phyloP scores from a whole-genome alignment of 345 rosid species.

The Brassica juncea region DNA sequence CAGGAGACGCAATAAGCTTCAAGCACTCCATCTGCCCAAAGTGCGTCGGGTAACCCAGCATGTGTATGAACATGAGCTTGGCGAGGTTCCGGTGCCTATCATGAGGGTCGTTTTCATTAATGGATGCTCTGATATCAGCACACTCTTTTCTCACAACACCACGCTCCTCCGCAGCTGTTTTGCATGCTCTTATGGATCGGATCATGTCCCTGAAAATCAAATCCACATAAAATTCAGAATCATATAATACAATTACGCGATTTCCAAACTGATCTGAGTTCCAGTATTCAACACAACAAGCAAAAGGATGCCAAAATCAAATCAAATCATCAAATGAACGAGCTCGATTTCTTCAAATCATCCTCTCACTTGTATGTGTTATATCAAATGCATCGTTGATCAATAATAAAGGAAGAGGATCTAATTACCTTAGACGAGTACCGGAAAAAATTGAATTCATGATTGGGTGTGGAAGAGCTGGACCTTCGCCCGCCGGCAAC shows the following conservation, averaged over 20 bases:
- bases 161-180: conserved; percentile 99
- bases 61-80: conserved; percentile 99
- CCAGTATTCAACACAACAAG: conserved; percentile 3
- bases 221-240: conserved; percentile 21
- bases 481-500: conserved; percentile 30
- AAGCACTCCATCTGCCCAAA: conserved; percentile 99
- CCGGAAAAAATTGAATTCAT: conserved; percentile 98
- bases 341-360: conserved; percentile 28
- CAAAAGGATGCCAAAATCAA: not conserved
- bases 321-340: conserved; percentile 2
- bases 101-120: conserved; percentile 88
- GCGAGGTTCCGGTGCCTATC: conserved; percentile 96
- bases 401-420: conserved; percentile 20
- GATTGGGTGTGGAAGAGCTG: conserved; percentile 51
- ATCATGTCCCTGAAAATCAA: conserved; percentile 92
- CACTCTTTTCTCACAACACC: conserved; percentile 99
- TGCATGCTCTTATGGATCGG: conserved; percentile 92
- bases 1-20: conserved; percentile 91
- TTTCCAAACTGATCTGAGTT: not conserved
- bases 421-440: conserved; percentile 83
- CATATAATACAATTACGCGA: not conserved
- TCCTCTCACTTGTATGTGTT: conserved; percentile 16
- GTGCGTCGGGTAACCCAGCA: conserved; percentile 99
- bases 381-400: conserved; percentile 3
- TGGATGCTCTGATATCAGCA: conserved; percentile 86